These are phyloP conservation scores for Lentinula sp. DNA, from an alignment of 768 basidiomycete species.

Conservation along the genomic window DNA sequence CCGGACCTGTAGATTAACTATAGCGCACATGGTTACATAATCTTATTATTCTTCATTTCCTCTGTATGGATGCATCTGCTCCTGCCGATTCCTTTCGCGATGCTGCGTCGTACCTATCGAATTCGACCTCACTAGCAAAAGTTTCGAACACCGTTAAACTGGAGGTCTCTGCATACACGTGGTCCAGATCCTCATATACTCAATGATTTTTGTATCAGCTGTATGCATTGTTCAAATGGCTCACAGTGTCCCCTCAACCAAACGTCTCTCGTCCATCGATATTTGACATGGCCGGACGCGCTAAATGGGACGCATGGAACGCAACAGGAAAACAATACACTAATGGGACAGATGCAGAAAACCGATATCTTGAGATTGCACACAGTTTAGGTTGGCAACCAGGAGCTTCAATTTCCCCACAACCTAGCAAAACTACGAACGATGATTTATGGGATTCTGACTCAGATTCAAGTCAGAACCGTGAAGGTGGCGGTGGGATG, in stretches of 20 bases:
- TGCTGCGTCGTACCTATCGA: slow-evolving; percentile 63
- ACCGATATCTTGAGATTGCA: slow-evolving; percentile 65
- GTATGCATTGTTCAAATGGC: slow-evolving; percentile 79
- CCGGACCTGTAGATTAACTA: background rate
- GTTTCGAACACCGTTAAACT: slow-evolving; percentile 64
- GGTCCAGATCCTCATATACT: slow-evolving; percentile 7
- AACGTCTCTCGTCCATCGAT: slow-evolving; percentile 59
- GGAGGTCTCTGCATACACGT: slow-evolving; percentile 46
- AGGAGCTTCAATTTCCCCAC: slow-evolving; percentile 14
- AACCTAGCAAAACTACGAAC: slow-evolving; percentile 12
- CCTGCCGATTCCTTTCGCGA: slow-evolving; percentile 38
- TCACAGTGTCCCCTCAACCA: slow-evolving; percentile 55
- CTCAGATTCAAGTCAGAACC: slow-evolving; percentile 24
- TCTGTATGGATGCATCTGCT: background rate
- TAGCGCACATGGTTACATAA: background rate
- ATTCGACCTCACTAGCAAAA: slow-evolving; percentile 42
- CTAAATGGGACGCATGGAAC: slow-evolving; percentile 87
- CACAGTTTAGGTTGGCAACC: slow-evolving; percentile 63
- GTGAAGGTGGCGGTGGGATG: slow-evolving; percentile 38
- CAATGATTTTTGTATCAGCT: slow-evolving; percentile 43
- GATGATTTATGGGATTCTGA: slow-evolving; percentile 43
- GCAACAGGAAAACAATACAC: slow-evolving; percentile 42
- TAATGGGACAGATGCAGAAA: slow-evolving; percentile 44
- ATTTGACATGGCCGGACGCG: slow-evolving; percentile 73
- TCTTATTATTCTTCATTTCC: slow-evolving; percentile 2